Conservation (phyloP, 169 alveolate genomes). For the Eimeria maxima region DNA sequence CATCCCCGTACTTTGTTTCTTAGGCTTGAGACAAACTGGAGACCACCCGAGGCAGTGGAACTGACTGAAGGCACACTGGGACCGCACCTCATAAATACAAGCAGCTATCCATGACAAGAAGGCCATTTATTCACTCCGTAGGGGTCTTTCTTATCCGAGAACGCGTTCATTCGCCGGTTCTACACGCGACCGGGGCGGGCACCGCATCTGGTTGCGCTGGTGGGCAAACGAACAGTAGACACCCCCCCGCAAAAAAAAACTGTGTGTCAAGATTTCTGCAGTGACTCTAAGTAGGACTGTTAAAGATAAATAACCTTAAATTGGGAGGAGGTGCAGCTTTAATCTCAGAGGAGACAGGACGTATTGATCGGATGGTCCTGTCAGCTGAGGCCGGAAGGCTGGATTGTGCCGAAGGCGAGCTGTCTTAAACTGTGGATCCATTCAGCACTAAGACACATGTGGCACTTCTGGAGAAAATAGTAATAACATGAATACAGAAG, state of each 20-base stretch:
- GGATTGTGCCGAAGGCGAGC: neutral
- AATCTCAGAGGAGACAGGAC: neutral
- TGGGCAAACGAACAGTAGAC: neutral
- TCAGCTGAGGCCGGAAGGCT: constrained; percentile 43
- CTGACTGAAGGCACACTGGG: neutral
- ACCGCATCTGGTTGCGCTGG: neutral
- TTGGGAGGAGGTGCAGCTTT: neutral
- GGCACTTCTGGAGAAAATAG: neutral
- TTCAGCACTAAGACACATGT: neutral
- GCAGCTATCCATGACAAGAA: neutral
- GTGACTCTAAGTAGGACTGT: neutral
- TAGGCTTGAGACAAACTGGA: neutral
- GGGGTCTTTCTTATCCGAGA: neutral
- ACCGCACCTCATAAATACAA: neutral
- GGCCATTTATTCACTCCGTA: neutral
- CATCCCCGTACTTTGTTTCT: neutral
- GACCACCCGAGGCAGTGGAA: neutral
- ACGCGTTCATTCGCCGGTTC: neutral
- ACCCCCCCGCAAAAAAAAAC: neutral
- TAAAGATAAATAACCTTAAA: neutral
- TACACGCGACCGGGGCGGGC: neutral
- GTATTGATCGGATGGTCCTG: constrained; percentile 12
- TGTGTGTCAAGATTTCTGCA: neutral
- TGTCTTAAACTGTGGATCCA: neutral
- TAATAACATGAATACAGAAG: neutral